phyloP scores from a whole-genome alignment of 768 basidiomycete genomes.

The Glaciozyma martinii region DNA sequence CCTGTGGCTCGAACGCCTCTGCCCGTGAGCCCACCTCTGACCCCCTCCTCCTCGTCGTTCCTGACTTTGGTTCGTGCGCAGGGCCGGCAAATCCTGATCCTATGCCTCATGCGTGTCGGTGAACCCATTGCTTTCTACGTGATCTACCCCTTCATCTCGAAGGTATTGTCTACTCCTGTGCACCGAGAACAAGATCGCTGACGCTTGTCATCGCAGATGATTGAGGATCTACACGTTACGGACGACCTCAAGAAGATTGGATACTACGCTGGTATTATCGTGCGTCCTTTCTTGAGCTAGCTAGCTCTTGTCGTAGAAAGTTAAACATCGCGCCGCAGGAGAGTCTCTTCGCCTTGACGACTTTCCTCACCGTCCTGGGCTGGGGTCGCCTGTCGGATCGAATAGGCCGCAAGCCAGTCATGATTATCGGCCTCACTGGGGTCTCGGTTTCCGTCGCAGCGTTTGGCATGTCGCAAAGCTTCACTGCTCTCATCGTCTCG shows the following conservation, averaged over 20 bases:
- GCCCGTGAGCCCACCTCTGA: too few relatives aligned
- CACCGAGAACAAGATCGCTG: slow-evolving; percentile 1
- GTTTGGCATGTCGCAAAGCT: slow-evolving; percentile 25
- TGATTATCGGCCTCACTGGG: slow-evolving; percentile 30
- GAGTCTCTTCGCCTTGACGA: slow-evolving; percentile 27
- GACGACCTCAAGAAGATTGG: slow-evolving; percentile 17
- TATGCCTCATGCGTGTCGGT: slow-evolving; percentile 26
- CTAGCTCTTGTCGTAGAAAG: neutral
- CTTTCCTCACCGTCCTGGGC: slow-evolving; percentile 25
- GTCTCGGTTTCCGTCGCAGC: slow-evolving; percentile 26
- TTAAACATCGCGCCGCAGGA: slow-evolving; percentile 8
- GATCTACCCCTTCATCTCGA: neutral
- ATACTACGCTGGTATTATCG: neutral
- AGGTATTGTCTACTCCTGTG: neutral
- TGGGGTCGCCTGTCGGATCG: slow-evolving; percentile 34
- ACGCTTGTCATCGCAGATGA: slow-evolving; percentile 24
- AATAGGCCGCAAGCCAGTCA: slow-evolving; percentile 33
- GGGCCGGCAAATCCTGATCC: slow-evolving; percentile 21
- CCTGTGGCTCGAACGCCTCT: too few relatives aligned
- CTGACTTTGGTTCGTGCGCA: too few relatives aligned
- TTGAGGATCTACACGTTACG: slow-evolving; percentile 16
- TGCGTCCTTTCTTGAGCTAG: neutral
- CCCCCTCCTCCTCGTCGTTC: too few relatives aligned
- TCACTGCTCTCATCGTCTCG: slow-evolving; percentile 22
- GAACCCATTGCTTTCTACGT: slow-evolving; percentile 1